Evolutionary conservation across 306 rosid genomes (phyloP).

Genomic region (Hippophae gyantsensis): DNA sequence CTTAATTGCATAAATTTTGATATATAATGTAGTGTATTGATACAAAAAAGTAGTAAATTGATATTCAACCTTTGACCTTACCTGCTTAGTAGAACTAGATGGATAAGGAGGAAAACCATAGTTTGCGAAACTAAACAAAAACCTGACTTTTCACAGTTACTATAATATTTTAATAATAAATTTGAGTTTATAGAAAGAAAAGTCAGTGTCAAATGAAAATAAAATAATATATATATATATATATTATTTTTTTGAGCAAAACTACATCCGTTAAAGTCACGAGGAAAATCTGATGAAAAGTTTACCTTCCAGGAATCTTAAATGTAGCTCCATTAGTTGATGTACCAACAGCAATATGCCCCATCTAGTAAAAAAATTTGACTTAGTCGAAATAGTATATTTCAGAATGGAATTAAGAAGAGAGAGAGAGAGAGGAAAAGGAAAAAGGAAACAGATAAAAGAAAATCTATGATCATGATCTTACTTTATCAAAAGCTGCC

Average conservation of each 20-base stretch:
- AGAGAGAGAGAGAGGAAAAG: neutral
- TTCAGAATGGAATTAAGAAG: neutral
- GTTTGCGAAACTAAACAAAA: neutral
- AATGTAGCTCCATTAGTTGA: constrained; percentile 92
- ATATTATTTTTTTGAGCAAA: neutral
- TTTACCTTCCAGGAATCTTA: constrained; percentile 93
- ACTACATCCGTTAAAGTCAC: neutral
- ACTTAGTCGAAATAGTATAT: constrained; percentile 1
- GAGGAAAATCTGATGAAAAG: constrained; percentile 1
- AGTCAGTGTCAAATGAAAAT: too few species aligned
- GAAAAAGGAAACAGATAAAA: neutral
- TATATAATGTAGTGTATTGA: too few species aligned
- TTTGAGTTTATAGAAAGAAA: neutral
- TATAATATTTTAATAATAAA: neutral
- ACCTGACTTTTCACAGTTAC: neutral
- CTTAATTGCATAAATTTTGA: too few species aligned
- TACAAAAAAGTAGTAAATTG: too few species aligned
- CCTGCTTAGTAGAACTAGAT: neutral
- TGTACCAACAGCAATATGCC: constrained; percentile 83
- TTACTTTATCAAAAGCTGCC: constrained; percentile 82
- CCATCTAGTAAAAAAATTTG: constrained; percentile 43
- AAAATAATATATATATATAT: too few species aligned
- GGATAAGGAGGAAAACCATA: neutral
- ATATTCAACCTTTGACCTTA: too few species aligned
- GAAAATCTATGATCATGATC: constrained; percentile 10